Conservation (phyloP, 208 protist species). For the Trypanosoma theileri region DNA sequence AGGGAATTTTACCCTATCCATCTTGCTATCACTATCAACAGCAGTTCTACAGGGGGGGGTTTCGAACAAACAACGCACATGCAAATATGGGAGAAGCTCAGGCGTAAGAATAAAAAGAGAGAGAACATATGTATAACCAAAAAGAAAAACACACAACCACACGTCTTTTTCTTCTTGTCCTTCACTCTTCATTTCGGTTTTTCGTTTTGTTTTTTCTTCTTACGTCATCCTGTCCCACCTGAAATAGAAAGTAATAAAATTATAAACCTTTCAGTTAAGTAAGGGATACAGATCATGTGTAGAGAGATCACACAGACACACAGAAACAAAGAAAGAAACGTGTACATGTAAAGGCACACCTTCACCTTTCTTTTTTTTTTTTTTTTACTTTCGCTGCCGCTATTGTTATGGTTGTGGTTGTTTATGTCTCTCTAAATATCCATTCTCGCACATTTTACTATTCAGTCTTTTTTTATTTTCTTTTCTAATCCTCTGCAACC, state of each 20-base stretch:
- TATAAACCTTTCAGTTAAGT: too few species aligned
- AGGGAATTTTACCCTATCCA: neutral
- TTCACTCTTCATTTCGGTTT: neutral
- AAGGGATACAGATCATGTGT: too few species aligned
- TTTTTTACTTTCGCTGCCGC: constrained; percentile 1
- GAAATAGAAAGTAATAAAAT: too few species aligned
- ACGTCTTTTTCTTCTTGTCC: neutral
- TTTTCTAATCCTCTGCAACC: constrained; percentile 14
- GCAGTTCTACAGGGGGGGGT: too few species aligned
- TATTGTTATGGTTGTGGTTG: too few species aligned
- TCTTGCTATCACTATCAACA: neutral
- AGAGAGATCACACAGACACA: neutral
- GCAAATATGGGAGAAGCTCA: too few species aligned
- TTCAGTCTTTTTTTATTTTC: constrained; percentile 1
- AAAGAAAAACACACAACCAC: neutral
- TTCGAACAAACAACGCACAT: too few species aligned
- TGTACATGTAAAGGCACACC: neutral
- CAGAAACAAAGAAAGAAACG: neutral
- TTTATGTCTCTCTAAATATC: too few species aligned
- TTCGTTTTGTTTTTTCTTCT: constrained; percentile 1
- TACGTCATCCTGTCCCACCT: neutral
- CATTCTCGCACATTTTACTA: neutral
- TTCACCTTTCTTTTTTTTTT: neutral
- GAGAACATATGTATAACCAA: neutral
- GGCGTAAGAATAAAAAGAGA: neutral